Base-by-base conservation (phyloP, 2,329 filamentous ascomycete genomes). In the Onygenales sp. region DNA sequence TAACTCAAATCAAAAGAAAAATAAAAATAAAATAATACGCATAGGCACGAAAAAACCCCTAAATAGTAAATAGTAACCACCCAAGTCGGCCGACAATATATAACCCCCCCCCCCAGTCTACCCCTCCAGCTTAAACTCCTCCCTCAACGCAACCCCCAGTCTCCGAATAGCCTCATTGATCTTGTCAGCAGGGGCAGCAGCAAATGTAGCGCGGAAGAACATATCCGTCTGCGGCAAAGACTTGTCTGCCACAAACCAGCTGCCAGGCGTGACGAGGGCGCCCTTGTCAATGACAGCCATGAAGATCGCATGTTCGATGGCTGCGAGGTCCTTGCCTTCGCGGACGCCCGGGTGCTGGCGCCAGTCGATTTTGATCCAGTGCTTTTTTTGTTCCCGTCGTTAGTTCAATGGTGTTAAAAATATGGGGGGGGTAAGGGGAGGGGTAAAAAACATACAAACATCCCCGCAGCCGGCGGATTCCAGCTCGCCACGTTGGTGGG, bases 131-230 rank as follows among this genome's bases (percentile, higher is more conserved):
- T 71, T 72, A 67, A 86, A 87, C 56, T 77, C 75, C 55, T 75
- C 78, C 59, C 81, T 79, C 42, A 97, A 75, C 7, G 89, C 87
- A 54, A 79, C 77, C 0, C 89, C 89, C 60, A 98, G 85, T 55
- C 92, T 76, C 57, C 77, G 75, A 54, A 90, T 89, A 1, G 87
- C 87, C 63, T 84, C 80, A 2, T 75, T 76, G 77, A 92, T 90
- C 60, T 83, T 81, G 52, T 84, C 80, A 11, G 79, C 77, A 10
- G 81, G 83, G 2, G 90, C 90, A 39, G 90, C 85, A 0, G 92
- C 91, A 73, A 87, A 98, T 0, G 92, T 98, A 3, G 88, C 84
- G 51, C 93, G 81, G 77, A 97, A 94, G 74, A 89, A 96, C 70
- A 95, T 76, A 32, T 83, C 85, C 9, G 77, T 75, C 50, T 76